Conservation (phyloP, 164 flowering plant genomes). For the Annona cherimola region DNA sequence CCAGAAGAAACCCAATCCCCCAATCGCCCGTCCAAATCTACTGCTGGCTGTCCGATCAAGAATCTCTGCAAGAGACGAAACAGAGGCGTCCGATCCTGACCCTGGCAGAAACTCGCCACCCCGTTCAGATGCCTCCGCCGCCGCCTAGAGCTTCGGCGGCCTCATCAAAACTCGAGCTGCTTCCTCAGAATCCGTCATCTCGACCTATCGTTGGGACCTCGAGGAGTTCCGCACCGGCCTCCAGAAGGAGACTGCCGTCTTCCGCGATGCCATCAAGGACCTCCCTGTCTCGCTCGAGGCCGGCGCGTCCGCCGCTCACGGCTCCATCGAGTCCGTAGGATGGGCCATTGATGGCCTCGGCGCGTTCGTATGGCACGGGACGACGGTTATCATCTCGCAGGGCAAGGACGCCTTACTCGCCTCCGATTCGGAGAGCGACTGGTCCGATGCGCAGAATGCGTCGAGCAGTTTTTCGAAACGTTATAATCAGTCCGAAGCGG, state of each 20-base stretch:
- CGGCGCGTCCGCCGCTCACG: conserved; percentile 77
- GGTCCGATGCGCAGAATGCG: conserved; percentile 13
- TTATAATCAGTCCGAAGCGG: conserved; percentile 58
- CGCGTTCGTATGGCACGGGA: conserved; percentile 53
- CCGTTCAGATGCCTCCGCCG: conserved; percentile 6
- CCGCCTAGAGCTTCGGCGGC: conserved; percentile 55
- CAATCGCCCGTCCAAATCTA: no score
- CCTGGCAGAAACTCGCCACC: conserved; percentile 10
- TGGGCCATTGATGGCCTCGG: conserved; percentile 71
- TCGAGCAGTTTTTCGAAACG: conserved; percentile 18
- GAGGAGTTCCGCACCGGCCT: conserved; percentile 71
- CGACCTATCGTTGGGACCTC: conserved; percentile 64
- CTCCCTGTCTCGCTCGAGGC: conserved; percentile 60
- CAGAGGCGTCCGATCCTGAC: conserved; percentile 1
- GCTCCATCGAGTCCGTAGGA: conserved; percentile 70
- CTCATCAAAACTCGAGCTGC: conserved; percentile 52
- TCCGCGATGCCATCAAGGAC: conserved; percentile 55
- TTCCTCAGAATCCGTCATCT: conserved; percentile 62
- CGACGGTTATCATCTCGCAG: conserved; percentile 52
- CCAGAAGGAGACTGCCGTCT: conserved; percentile 54
- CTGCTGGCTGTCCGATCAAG: no score
- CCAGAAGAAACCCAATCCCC: no score
- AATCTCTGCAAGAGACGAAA: background rate
- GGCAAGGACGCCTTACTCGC: conserved; percentile 47
- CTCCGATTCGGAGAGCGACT: conserved; percentile 23